Percentiles rank a stretch among this genome's conserved stretches.
Conservation (phyloP, 2,329 filamentous ascomycete genomes). For the Rachicladosporium sp. region DNA sequence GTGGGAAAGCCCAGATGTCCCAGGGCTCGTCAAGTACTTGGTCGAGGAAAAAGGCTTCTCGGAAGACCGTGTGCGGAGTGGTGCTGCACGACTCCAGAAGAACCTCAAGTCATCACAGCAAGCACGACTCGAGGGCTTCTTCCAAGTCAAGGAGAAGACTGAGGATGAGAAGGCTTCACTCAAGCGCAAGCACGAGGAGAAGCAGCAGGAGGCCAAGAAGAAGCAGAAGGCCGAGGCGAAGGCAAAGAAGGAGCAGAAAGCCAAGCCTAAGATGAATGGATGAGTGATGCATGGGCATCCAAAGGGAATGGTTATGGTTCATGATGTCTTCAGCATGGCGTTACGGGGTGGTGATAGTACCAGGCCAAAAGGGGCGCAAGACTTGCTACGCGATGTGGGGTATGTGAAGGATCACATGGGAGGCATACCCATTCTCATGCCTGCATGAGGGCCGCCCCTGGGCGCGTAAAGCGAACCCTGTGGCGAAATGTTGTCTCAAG, state of each 20-base stretch:
- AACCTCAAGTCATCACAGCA: slow-evolving; percentile 86
- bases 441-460: no score
- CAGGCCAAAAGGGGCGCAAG: no score
- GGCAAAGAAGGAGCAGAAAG: slow-evolving; percentile 83
- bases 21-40: slow-evolving; percentile 78
- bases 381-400: no score
- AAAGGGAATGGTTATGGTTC: background rate
- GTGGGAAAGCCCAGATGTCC: slow-evolving; percentile 87
- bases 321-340: no score
- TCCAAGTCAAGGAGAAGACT: slow-evolving; percentile 83
- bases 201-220: slow-evolving; percentile 86
- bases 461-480: no score
- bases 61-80: slow-evolving; percentile 79
- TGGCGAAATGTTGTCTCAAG: no score
- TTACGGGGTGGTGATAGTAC: no score
- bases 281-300: slow-evolving; percentile 4
- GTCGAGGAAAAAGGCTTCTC: slow-evolving; percentile 94
- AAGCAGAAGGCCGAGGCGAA: slow-evolving; percentile 89
- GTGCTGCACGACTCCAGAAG: slow-evolving; percentile 69
- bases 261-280: slow-evolving; percentile 49
- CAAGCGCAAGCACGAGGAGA: slow-evolving; percentile 91
- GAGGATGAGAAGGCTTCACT: slow-evolving; percentile 70
- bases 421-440: no score
- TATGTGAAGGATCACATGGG: no score
- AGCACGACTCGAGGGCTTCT: slow-evolving; percentile 86